phyloP scores from a whole-genome alignment of 2,329 filamentous ascomycete species.

The Diaporthe eres region DNA sequence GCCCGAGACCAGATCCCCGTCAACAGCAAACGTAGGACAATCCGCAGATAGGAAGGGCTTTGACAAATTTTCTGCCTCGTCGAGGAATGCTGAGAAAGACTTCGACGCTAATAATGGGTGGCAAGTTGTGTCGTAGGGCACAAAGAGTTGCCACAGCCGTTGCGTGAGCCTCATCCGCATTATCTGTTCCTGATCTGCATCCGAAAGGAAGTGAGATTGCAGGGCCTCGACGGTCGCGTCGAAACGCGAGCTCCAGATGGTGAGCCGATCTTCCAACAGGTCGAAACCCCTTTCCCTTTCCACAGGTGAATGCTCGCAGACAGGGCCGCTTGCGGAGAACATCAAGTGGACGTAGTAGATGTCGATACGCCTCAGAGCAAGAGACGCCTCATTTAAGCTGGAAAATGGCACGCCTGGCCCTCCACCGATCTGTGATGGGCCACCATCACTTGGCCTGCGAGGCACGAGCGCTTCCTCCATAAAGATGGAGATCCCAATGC shows the following conservation, averaged over 20 bases:
- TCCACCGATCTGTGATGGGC: no score
- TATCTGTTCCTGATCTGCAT: neutral
- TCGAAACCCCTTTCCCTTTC: neutral
- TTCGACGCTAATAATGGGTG: neutral
- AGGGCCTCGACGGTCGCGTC: neutral
- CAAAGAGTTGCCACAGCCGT: neutral
- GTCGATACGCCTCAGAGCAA: conserved; percentile 3
- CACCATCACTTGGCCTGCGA: neutral
- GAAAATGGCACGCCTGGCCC: neutral
- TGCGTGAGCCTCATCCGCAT: conserved; percentile 3
- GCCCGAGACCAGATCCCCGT: neutral
- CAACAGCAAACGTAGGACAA: neutral
- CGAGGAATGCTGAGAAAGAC: neutral
- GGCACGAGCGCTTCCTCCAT: conserved; percentile 3
- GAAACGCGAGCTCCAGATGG: conserved; percentile 11
- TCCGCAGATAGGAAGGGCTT: neutral
- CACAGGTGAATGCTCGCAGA: neutral
- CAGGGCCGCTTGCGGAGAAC: neutral
- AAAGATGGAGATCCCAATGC: conserved; percentile 1
- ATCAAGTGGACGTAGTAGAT: neutral
- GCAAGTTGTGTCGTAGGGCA: neutral
- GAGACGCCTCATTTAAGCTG: neutral
- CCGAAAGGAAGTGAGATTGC: neutral
- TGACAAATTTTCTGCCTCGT: neutral
- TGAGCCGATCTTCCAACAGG: neutral